Evolutionary conservation across 106 monocot species (phyloP), one percentile per base, ranked within the genome.

Genomic region (Allium cepa): DNA sequence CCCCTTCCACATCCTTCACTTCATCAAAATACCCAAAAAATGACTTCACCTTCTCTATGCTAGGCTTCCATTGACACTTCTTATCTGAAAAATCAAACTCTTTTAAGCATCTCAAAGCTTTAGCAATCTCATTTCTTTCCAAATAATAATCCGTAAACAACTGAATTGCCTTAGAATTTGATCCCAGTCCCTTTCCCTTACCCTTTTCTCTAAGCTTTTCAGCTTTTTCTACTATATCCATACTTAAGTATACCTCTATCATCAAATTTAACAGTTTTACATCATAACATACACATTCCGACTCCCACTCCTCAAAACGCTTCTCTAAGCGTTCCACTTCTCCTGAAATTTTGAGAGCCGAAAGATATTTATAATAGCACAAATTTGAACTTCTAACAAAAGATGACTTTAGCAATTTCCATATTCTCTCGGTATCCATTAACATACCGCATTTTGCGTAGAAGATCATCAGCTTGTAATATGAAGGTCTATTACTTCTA

Each of bases 231-330:
- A 76, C 22, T 77, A 79, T 84, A 13, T 67, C 69, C 64, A 57
- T 66, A 50, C 72, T 72, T 16, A 84, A 74, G 59, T 77, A 79
- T 26, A 72, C 79, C 13, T 55, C 73, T 26, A 84, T 79, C 63
- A 84, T 48, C 3, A 57, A 62, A 63, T 78, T 80, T 11, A 56
- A 67, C 52, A 81, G 56, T 53, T 73, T 66, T 26, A 74, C 63
- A 64, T 85, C 85, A 75, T 75, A 75, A 11, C 56, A 53, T 5
- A 68, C 56, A 45, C 17, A 52, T 26, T 8, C 36, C 10, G 71
- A 57, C 46, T 81, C 71, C 85, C 85, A 85, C 67, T 80, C 80
- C 55, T 81, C 10, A 49, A 78, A 85, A 26, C 68, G 67, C 27
- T 53, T 45, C 59, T 77, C 58, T 36, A 85, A 50, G 2, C 77